A percentile compares a stretch with the other conserved stretches of the same genome.
Conservation (phyloP, 495 filamentous ascomycete genomes). For the Xylaria cubensis region DNA sequence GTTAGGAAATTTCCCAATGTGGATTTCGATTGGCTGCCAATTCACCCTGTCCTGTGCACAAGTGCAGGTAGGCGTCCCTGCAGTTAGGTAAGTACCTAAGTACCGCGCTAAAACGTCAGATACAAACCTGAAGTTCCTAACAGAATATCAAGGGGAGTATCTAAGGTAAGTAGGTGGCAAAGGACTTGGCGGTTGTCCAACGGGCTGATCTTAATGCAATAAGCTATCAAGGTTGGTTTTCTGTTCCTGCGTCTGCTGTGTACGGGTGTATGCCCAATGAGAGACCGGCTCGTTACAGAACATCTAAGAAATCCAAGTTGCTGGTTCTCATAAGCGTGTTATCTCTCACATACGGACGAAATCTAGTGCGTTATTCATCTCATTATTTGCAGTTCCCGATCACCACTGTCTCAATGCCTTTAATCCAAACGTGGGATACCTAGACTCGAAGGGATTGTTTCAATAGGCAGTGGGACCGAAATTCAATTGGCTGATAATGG, state of each 20-base stretch:
- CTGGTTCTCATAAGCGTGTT: not conserved
- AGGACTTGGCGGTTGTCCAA: not conserved
- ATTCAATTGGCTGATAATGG: slow-evolving; percentile 3
- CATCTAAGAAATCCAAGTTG: not conserved
- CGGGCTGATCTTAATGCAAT: not conserved
- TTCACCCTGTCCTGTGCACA: slow-evolving; percentile 4
- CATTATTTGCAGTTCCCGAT: not conserved
- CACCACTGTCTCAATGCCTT: not conserved
- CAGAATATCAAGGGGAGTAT: no score
- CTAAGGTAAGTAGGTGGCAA: not conserved
- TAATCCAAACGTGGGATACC: not conserved
- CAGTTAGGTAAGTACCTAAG: not conserved
- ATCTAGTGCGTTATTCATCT: not conserved
- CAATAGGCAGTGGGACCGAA: not conserved
- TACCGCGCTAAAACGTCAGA: not conserved
- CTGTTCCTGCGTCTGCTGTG: slow-evolving; percentile 15
- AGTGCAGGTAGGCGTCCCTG: not conserved
- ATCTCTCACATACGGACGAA: not conserved
- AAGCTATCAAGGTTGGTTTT: not conserved
- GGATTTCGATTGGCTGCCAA: slow-evolving; percentile 25
- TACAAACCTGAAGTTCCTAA: no score
- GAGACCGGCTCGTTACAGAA: not conserved
- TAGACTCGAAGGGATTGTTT: not conserved
- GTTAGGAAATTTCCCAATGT: slow-evolving; percentile 26
- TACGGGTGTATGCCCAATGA: not conserved